Base-by-base conservation (phyloP, 768 basidiomycete species). In the Trametopsis cervina region DNA sequence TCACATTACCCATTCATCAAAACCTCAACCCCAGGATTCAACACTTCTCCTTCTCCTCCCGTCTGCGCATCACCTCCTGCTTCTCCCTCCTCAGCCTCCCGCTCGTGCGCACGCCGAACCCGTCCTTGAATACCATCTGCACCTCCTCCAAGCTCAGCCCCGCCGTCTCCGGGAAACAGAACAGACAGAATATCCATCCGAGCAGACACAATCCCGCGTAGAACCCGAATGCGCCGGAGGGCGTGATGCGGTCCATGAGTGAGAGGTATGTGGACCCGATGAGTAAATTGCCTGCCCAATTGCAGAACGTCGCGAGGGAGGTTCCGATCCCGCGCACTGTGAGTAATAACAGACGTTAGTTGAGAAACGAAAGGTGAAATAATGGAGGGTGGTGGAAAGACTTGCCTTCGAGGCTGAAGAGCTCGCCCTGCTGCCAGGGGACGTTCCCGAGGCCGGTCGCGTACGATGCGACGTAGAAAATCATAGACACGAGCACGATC, bases 371-470 rank as follows among this genome's bases (percentile, higher is more conserved):
- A n/a, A n/a, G n/a, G n/a, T n/a, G n/a, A n/a, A n/a, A n/a, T n/a
- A n/a, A n/a, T n/a, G n/a, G n/a, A n/a, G n/a, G 9, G 29, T 33
- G 29, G 9, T 7, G 17, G 12, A 29, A 11, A 24, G 12, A 60
- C 65, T 23, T 36, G 78, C 81, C 80, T 71, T 89, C 85, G 33
- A 90, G 74, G 17, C 74, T 71, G 66, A 91, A 91, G 10, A 92
- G 72, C 60, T 90, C 89, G 38, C 86, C 87, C 62, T 89, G 89
- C 57, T 89, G 86, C 89, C 89, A 90, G 0, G 89, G 89, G 2
- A 89, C 80, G 57, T 87, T 86, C 0, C 87, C 87, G 13, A 89
- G 66, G 3, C 87, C 83, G 2, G 77, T 83, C 0, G 86, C 89
- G 58, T 91, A 92, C 9, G 83, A 83, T 1, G 84, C 84, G 18